Evolutionary conservation across 257 asterid species (phyloP), one percentile per base, ranked within the genome.

Genomic region (Fraxinus cuspidata): DNA sequence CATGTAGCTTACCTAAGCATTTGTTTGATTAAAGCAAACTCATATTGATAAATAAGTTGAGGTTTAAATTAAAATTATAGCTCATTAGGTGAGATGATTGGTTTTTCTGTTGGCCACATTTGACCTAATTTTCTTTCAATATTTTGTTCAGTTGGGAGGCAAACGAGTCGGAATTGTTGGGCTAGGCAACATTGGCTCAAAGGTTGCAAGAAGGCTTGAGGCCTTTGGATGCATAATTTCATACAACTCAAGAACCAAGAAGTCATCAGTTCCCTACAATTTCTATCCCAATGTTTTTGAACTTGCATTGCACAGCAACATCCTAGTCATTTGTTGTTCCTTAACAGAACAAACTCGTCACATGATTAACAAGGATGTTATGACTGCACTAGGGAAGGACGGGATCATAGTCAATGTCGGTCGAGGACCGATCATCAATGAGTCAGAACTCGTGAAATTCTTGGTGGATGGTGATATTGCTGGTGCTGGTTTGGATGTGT

Each of bases 141-240:
- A 19, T 60, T 6, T 53, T 28, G 84, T 21, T 42, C 81, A 94
- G 98, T 75, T 92, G 82, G 87, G 90, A 72, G 87, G 90, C 73
- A 91, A 89, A 82, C 79, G 67, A 72, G 90, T 89, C 9, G 98
- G 97, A 73, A 88, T 94, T 28, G 97, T 92, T 37, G 97, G 98
- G 19, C 74, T 94, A 42, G 98, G 97, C 69, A 94, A 86, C 88
- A 94, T 94, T 13, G 97, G 98, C 69, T 79, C 80, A 15, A 85
- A 86, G 84, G 89, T 91, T 28, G 96, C 97, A 2, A 87, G 87
- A 83, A 91, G 97, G 79, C 94, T 92, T 2, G 88, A 85, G 79
- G 86, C 91, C 47, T 94, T 94, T 67, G 87, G 88, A 37, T 94
- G 97, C 80, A 73, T 27, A 15, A 84, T 92, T 80, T 85, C 92